Evolutionary conservation across 2,329 filamentous ascomycete genomes (phyloP), one percentile per base, ranked within the genome.

Genomic region (Endothia cerciana): DNA sequence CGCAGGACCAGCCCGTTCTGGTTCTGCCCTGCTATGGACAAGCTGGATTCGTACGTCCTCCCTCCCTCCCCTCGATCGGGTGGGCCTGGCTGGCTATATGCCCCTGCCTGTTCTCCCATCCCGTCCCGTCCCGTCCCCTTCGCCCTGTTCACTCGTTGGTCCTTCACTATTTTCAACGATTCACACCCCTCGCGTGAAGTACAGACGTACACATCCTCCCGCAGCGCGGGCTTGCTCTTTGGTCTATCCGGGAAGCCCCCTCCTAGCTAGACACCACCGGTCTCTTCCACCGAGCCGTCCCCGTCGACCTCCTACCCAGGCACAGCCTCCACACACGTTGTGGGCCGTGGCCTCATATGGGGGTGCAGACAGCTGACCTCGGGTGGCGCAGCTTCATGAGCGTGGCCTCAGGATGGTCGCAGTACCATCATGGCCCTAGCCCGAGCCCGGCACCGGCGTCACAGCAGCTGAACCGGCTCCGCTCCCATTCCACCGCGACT

Each of bases 401-500:
- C 69, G 80, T 85, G 68, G 78, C 82, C 70, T 62, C 66, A 64
- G 81, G 81, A 75, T 87, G 83, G 81, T 78, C 82, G 70, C 82
- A 82, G 74, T 67, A 61, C 60, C 81, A 80, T 71, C 74, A 72
- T 69, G 71, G 69, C 69, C 70, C 71, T 64, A 74, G 69, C 70
- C 74, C 76, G 63, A 77, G 73, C 59, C 74, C 74, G 40, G 65
- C 60, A 53, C 74, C 75, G 66, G 43, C 63, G 15, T 56, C 60
- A 15, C 74, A 74, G 58, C 77, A 80, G 58, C 73, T 83, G 56
- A 80, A 81, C 67, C 83, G 86, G 70, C 76, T 85, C 64, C 79
- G 83, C 66, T 84, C 83, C 38, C 77, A 84, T n/a, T 85, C 85
- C 17, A 83, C 79, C 62, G 80, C 84, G 65, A 81, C 74, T 8